Conservation (phyloP, 495 filamentous ascomycete species). For the Apiosordaria backusii region DNA sequence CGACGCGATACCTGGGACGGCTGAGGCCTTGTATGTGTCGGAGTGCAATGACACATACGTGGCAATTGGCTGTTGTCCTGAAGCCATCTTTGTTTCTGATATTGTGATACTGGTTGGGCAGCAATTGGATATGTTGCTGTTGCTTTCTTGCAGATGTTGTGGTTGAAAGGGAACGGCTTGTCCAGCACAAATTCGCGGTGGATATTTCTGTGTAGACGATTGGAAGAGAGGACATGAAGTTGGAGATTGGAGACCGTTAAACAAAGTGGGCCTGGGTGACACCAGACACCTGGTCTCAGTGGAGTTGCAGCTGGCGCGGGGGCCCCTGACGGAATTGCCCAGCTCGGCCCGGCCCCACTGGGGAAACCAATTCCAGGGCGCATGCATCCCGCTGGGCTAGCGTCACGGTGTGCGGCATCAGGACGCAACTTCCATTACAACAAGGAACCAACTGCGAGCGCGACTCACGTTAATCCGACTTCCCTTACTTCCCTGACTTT, state of each 20-base stretch:
- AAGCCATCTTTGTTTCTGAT: conserved; percentile 33
- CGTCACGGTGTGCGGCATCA: background rate
- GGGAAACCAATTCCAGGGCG: background rate
- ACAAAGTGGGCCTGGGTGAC: background rate
- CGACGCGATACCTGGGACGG: conserved; percentile 15
- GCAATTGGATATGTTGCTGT: background rate
- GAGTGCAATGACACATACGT: conserved; percentile 67
- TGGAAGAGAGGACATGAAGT: background rate
- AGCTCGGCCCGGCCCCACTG: no score
- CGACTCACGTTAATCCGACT: no score
- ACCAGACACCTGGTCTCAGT: background rate
- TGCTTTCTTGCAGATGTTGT: background rate
- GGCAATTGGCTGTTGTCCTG: conserved; percentile 42
- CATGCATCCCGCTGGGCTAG: background rate
- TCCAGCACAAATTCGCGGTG: no score
- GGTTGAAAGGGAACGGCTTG: background rate
- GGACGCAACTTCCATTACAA: background rate
- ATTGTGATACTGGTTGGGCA: background rate
- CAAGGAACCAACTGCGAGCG: background rate
- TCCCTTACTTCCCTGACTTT: background rate
- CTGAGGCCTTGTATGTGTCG: conserved; percentile 49
- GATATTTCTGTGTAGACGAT: no score
- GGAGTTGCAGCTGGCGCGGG: background rate
- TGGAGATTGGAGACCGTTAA: background rate
- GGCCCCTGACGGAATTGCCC: no score